Evolutionary conservation across 805 yeast species (phyloP), one percentile per base, ranked within the genome.

Genomic region (Cyberlindnera japonica): DNA sequence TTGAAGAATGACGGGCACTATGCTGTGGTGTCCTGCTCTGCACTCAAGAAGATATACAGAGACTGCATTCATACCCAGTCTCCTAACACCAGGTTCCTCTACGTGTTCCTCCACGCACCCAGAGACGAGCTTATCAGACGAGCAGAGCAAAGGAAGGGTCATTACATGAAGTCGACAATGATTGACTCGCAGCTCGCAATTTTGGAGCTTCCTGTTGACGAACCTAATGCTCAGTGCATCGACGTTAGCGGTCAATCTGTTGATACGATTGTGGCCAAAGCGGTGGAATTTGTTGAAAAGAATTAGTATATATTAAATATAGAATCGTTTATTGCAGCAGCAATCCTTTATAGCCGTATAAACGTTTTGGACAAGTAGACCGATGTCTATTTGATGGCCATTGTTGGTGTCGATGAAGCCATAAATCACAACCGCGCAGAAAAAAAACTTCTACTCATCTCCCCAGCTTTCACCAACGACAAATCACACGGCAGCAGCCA

Each of bases 131-230:
- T 90, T 33, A 46, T 75, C 13, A 56, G 64, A 24, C 71, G 98
- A 37, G 83, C 89, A 40, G 64, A 64, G 6, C 55, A 61, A n/a
- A 71, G 99, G 50, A 59, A 74, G 50, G 77, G 77, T 35, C 99
- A 93, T 58, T 93, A 74, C 59, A 89, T 93, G 95, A 90, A 90
- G 58, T 72, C 81, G 5, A 74, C 77, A 45, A 87, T 90, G 96
- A 78, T 89, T 38, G 71, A 76, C 44, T 79, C 89, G 16, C 97
- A 90, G 59, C 81, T 80, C 49, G 77, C 69, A 12, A 80, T 78
- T 40, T 72, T 87, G 75, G 84, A 89, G 59, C 62, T 85, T 5
- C 96, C 97, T 0, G 32, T 51, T 12, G 64, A 54, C 3, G 65
- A 63, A 39, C 43, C 51, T 3, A 47, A 60, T 19, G 58, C 67